Evolutionary conservation across 2,329 filamentous ascomycete species (phyloP).

Genomic region (Mycogone perniciosa): DNA sequence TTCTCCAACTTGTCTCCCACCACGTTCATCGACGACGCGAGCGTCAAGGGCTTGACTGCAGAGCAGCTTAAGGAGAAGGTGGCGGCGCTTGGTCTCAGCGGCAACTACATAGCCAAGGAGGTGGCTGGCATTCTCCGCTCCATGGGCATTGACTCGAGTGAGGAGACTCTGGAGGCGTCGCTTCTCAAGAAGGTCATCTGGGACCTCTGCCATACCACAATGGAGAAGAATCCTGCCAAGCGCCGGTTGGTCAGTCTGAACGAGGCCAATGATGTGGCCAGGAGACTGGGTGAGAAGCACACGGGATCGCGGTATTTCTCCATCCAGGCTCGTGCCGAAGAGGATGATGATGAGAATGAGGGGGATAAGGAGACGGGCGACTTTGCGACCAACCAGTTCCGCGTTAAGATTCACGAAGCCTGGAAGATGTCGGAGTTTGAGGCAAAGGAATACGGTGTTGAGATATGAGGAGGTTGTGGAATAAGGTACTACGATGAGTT

Average conservation of each 20-base stretch:
- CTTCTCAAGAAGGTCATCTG: conserved; percentile 22
- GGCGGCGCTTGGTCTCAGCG: conserved; percentile 22
- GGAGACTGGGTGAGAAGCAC: conserved; percentile 47
- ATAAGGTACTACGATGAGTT: not conserved
- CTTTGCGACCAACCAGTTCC: conserved; percentile 24
- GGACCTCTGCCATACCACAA: conserved; percentile 29
- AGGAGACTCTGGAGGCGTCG: not conserved
- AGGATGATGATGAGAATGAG: conserved; percentile 21
- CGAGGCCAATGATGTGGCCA: conserved; percentile 54
- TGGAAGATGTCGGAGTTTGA: conserved; percentile 18
- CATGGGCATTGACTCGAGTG: conserved; percentile 20
- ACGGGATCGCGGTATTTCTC: conserved; percentile 31
- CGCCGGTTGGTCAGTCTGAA: conserved; percentile 48
- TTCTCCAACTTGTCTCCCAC: conserved; percentile 12
- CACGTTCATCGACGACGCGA: conserved; percentile 2
- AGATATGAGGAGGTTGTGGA: conserved; percentile 13
- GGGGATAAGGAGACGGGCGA: conserved; percentile 21
- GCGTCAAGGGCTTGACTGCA: conserved; percentile 11
- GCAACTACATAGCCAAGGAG: conserved; percentile 21
- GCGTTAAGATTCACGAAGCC: conserved; percentile 9
- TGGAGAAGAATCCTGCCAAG: conserved; percentile 28
- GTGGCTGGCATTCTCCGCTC: conserved; percentile 21
- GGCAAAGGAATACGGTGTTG: conserved; percentile 11
- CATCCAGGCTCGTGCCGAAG: conserved; percentile 22
- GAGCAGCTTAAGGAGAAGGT: conserved; percentile 18